Evolutionary conservation across 306 rosid species (phyloP).

Genomic region (Fragaria nilgerrensis): DNA sequence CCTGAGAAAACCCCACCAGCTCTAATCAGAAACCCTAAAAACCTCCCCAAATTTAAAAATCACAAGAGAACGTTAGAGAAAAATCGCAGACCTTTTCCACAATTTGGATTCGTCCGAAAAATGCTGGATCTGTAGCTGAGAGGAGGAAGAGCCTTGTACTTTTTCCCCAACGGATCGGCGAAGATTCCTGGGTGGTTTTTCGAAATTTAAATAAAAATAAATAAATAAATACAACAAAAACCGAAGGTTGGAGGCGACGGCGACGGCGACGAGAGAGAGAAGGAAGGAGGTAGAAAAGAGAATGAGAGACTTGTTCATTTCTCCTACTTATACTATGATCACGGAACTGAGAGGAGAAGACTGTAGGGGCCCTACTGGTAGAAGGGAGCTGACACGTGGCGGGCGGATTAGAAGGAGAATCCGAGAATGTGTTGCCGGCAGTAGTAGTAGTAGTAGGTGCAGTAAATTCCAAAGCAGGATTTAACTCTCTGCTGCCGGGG

Average conservation of each 20-base stretch:
- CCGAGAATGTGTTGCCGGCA: background rate
- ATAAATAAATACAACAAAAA: background rate
- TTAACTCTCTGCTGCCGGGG: background rate
- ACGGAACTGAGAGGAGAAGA: background rate
- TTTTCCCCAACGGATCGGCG: slow-evolving; percentile 2
- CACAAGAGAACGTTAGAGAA: background rate
- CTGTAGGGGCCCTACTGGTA: background rate
- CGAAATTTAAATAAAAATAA: background rate
- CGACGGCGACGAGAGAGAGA: slow-evolving; percentile 7
- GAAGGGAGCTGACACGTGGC: background rate
- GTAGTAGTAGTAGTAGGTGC: background rate
- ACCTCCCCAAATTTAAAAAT: background rate
- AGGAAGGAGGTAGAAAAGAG: background rate
- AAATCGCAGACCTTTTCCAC: background rate
- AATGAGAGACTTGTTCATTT: background rate
- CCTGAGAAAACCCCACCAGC: slow-evolving; percentile 20
- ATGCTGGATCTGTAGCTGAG: slow-evolving; percentile 13
- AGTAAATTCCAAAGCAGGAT: background rate
- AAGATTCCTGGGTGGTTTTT: background rate
- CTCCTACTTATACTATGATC: background rate
- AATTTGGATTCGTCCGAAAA: background rate
- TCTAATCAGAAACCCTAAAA: slow-evolving; percentile 40
- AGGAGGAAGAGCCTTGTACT: background rate
- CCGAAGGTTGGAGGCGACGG: slow-evolving; percentile 18
- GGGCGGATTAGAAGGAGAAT: background rate